Conservation (phyloP, 2,329 filamentous ascomycete genomes). For the Bipolaris cookei region DNA sequence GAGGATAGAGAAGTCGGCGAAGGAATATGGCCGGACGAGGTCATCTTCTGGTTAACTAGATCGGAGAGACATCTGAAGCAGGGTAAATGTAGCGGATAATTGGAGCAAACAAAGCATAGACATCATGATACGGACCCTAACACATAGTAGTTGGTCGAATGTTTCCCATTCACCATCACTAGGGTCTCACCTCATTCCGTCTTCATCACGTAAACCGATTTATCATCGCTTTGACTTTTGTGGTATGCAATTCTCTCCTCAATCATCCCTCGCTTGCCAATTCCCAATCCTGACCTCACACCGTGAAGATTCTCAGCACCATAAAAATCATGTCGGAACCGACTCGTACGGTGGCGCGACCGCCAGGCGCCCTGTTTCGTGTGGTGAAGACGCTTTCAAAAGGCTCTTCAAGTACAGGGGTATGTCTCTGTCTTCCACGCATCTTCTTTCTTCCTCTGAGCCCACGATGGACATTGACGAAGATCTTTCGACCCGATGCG, state of each 20-base stretch:
- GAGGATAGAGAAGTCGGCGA: constrained; percentile 42
- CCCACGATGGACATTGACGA: not conserved
- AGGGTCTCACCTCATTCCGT: no score
- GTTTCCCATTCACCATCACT: no score
- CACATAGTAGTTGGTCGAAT: no score
- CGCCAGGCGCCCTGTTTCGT: constrained; percentile 10
- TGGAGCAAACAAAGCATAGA: no score
- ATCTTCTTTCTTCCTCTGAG: not conserved
- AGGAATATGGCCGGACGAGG: constrained; percentile 46
- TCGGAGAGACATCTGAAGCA: not conserved
- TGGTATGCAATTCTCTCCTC: no score
- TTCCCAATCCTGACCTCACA: not conserved
- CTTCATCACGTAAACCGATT: no score
- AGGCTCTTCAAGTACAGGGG: not conserved
- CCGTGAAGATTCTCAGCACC: not conserved
- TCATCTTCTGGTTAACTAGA: constrained; percentile 16
- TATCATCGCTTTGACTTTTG: no score
- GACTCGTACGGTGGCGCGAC: constrained; percentile 1
- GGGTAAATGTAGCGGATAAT: no score
- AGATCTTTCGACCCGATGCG: not conserved
- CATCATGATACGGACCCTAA: no score
- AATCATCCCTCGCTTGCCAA: no score
- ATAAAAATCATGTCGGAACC: not conserved
- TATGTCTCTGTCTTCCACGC: constrained; percentile 18
- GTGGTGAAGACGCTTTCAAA: constrained; percentile 7